These are phyloP conservation scores for Colletotrichum phormii DNA, from an alignment of 2,329 filamentous ascomycete species.

Conservation along the genomic window DNA sequence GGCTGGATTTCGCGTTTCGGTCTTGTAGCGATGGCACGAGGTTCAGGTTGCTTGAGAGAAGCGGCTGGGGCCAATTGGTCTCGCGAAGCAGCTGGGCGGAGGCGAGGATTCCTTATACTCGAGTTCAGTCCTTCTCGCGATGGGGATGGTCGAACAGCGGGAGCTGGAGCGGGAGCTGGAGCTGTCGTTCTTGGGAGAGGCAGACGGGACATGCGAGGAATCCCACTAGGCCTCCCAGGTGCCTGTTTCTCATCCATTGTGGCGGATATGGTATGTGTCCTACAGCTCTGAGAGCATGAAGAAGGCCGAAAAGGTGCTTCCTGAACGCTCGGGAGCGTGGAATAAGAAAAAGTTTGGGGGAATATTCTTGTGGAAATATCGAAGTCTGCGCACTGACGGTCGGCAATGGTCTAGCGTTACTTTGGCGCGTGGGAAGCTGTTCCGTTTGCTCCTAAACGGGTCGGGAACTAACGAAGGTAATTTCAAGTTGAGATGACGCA, in stretches of 20 bases:
- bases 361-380: neutral
- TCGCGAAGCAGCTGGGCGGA: slow-evolving; percentile 50
- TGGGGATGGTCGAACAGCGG: slow-evolving; percentile 43
- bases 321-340: neutral
- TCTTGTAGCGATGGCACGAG: slow-evolving; percentile 12
- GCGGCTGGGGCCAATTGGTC: slow-evolving; percentile 39
- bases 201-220: slow-evolving; percentile 53
- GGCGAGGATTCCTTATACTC: slow-evolving; percentile 42
- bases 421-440: slow-evolving; percentile 15
- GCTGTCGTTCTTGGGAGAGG: slow-evolving; percentile 47
- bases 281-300: neutral
- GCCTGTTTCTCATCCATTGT: slow-evolving; percentile 37
- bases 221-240: slow-evolving; percentile 42
- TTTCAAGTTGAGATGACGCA: neutral
- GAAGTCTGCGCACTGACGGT: slow-evolving; percentile 11
- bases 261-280: neutral
- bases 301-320: neutral
- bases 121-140: slow-evolving; percentile 45
- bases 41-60: slow-evolving; percentile 21
- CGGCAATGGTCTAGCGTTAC: slow-evolving; percentile 3
- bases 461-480: slow-evolving; percentile 25
- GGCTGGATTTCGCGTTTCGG: slow-evolving; percentile 35
- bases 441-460: slow-evolving; percentile 21
- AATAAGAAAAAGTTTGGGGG: neutral
- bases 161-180: slow-evolving; percentile 37